Evolutionary conservation across 306 rosid genomes (phyloP).

Genomic region (Fragaria vesca): DNA sequence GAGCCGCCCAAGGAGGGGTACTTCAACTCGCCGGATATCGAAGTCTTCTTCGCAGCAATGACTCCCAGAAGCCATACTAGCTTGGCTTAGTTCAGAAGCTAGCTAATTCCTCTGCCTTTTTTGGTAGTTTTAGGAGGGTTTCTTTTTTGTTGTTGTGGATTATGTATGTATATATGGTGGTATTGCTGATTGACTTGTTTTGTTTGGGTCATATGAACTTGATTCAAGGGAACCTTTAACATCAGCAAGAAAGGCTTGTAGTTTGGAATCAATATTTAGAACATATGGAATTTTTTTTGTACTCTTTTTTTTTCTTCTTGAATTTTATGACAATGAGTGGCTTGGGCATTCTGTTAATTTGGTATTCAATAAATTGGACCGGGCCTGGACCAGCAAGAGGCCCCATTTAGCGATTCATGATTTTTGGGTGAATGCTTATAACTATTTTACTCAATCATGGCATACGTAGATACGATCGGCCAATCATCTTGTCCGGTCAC

Average conservation of each 20-base stretch:
- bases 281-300: neutral
- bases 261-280: neutral
- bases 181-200: neutral
- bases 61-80: constrained; percentile 25
- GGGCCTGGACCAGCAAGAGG: neutral
- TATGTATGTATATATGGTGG: neutral
- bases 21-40: constrained; percentile 54
- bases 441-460: no score
- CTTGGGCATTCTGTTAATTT: neutral
- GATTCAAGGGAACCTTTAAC: neutral
- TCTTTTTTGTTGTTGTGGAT: neutral
- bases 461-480: no score
- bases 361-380: neutral
- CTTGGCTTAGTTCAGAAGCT: constrained; percentile 2
- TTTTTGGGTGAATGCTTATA: no score
- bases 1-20: constrained; percentile 46
- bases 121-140: neutral
- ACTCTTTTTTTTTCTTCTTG: neutral
- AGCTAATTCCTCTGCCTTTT: neutral
- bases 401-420: no score
- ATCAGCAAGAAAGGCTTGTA: neutral
- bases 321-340: neutral
- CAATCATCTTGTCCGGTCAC: no score
- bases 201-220: neutral
- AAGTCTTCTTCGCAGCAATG: constrained; percentile 39